phyloP scores from a whole-genome alignment of 805 yeast species.

The Ogataea angusta region DNA sequence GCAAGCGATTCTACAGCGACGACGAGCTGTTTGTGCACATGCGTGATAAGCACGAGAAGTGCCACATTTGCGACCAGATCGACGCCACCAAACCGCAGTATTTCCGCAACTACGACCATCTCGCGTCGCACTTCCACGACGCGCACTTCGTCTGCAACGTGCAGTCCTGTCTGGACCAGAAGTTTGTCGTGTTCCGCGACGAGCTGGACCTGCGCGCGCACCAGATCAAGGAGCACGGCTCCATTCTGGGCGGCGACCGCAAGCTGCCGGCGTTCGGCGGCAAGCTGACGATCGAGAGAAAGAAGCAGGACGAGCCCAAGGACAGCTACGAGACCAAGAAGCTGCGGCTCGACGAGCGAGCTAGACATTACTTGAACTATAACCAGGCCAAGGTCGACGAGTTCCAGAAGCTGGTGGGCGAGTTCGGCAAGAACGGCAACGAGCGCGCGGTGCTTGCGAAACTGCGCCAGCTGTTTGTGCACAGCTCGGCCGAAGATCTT shows the following conservation, averaged over 20 bases:
- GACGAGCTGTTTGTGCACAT: slow-evolving; percentile 84
- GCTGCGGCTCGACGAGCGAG: slow-evolving; percentile 76
- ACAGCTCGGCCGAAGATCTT: slow-evolving; percentile 44
- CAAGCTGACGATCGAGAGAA: slow-evolving; percentile 12
- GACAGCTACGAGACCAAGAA: slow-evolving; percentile 49
- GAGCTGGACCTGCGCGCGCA: slow-evolving; percentile 86
- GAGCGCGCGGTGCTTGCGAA: slow-evolving; percentile 44
- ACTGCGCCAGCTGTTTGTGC: slow-evolving; percentile 48
- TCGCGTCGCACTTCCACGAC: slow-evolving; percentile 69
- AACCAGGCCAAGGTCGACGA: slow-evolving; percentile 42
- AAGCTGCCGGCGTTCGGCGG: slow-evolving; percentile 33
- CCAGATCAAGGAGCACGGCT: slow-evolving; percentile 77
- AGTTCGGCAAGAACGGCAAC: slow-evolving; percentile 45
- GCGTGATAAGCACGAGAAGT: slow-evolving; percentile 79
- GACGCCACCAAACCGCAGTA: slow-evolving; percentile 64
- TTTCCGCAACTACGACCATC: slow-evolving; percentile 70
- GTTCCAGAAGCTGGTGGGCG: slow-evolving; percentile 49
- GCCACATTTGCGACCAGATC: slow-evolving; percentile 81
- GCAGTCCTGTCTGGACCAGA: slow-evolving; percentile 76
- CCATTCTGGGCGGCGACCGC: slow-evolving; percentile 45
- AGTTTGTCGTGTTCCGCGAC: slow-evolving; percentile 87
- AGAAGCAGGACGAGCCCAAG: slow-evolving; percentile 22
- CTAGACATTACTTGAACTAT: slow-evolving; percentile 70
- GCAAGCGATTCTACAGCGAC: slow-evolving; percentile 75
- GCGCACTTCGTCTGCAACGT: slow-evolving; percentile 79